Conservation (phyloP, 1,139 yeast species). For the Meyerozyma smithsonii region DNA sequence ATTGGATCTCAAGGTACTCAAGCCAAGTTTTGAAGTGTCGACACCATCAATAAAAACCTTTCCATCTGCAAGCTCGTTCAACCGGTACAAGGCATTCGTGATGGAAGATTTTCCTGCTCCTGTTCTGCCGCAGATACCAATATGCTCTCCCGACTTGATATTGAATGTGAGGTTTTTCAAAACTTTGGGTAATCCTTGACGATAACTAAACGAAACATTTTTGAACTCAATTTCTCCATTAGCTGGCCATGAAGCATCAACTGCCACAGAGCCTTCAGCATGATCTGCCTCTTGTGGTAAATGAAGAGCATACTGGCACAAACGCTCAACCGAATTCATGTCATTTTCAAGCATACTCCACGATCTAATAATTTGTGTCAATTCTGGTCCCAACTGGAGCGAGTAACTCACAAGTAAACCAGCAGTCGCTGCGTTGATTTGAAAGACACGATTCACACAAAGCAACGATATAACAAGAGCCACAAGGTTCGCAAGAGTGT, state of each 20-base stretch:
- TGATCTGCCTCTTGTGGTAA: slow-evolving; percentile 13
- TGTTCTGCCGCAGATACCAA: slow-evolving; percentile 22
- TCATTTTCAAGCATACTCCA: slow-evolving; percentile 14
- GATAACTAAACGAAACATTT: slow-evolving; percentile 15
- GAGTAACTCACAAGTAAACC: slow-evolving; percentile 15
- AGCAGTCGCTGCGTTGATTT: slow-evolving; percentile 12
- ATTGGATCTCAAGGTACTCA: slow-evolving; percentile 11
- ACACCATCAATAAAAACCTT: slow-evolving; percentile 16
- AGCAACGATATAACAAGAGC: slow-evolving; percentile 11
- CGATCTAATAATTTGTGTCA: slow-evolving; percentile 12
- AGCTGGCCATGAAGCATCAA: slow-evolving; percentile 14
- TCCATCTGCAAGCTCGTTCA: slow-evolving; percentile 14
- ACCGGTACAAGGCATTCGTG: slow-evolving; percentile 18
- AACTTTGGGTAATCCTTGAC: slow-evolving; percentile 18
- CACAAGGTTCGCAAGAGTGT: slow-evolving; percentile 18
- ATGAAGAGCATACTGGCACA: slow-evolving; percentile 13
- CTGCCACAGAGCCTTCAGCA: not conserved
- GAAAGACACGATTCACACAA: slow-evolving; percentile 13
- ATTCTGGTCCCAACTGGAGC: slow-evolving; percentile 12
- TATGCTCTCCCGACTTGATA: slow-evolving; percentile 14
- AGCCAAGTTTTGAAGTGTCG: slow-evolving; percentile 11
- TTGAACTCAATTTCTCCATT: slow-evolving; percentile 14
- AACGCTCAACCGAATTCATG: slow-evolving; percentile 14
- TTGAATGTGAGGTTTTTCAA: slow-evolving; percentile 14
- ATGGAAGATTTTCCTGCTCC: slow-evolving; percentile 23